Percentiles rank a stretch among this genome's conserved stretches.
phyloP scores from a whole-genome alignment of 179 eudicot genomes.

The Pouteria campechiana region DNA sequence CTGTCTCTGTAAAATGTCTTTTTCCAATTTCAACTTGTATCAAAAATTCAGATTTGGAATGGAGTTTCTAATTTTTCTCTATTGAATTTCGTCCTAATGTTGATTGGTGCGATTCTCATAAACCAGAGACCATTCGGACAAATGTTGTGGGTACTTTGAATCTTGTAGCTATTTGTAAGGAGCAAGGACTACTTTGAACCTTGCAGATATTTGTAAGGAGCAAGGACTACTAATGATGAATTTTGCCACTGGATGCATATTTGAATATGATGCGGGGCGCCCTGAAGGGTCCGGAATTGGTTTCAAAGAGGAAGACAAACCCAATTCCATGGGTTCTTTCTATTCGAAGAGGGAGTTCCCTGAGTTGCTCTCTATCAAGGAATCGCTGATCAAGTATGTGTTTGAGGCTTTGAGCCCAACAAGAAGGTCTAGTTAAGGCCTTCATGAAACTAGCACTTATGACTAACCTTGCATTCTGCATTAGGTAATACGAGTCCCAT shows the following conservation, averaged over 20 bases:
- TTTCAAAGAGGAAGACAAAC: conserved; percentile 79
- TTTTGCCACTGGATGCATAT: conserved; percentile 87
- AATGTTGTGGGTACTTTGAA: conserved; percentile 83
- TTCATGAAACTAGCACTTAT: background rate
- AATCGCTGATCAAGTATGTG: conserved; percentile 70
- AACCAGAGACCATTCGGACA: conserved; percentile 72
- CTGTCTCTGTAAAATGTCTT: too few relatives aligned
- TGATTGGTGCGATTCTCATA: conserved; percentile 93
- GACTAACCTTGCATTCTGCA: background rate
- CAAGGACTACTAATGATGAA: conserved; percentile 72
- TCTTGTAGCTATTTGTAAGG: conserved; percentile 75
- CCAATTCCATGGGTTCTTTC: conserved; percentile 77
- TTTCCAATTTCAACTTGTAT: too few relatives aligned
- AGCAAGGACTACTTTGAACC: conserved; percentile 65
- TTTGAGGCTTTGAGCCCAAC: conserved; percentile 86
- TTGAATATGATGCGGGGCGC: conserved; percentile 71
- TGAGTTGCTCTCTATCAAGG: conserved; percentile 59
- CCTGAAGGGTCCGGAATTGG: conserved; percentile 84
- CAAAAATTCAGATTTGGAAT: too few relatives aligned
- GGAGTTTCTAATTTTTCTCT: too few relatives aligned
- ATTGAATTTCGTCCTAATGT: too few relatives aligned
- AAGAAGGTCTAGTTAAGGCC: conserved; percentile 22
- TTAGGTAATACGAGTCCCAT: background rate
- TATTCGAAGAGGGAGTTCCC: conserved; percentile 88
- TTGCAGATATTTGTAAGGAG: conserved; percentile 82